phyloP scores from a whole-genome alignment of 176 grass and related monocot genomes.

The Alloteropsis semialata region DNA sequence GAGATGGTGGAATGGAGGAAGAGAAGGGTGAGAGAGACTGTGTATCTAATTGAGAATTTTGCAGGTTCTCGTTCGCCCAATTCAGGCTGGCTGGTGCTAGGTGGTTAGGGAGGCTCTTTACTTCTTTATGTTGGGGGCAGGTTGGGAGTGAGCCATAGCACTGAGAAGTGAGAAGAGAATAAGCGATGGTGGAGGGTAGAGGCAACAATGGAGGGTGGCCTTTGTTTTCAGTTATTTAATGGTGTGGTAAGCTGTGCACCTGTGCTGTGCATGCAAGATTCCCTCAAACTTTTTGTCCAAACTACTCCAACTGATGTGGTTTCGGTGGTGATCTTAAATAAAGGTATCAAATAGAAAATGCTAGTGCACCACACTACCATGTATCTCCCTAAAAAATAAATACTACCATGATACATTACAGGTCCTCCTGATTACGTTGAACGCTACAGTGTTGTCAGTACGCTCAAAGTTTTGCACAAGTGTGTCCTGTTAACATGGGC shows the following conservation, averaged over 20 bases:
- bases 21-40: not conserved
- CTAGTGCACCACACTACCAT: not conserved
- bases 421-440: not conserved
- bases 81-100: not conserved
- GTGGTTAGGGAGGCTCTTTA: constrained; percentile 12
- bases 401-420: not conserved
- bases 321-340: not conserved
- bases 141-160: constrained; percentile 15
- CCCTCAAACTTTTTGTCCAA: constrained; percentile 32
- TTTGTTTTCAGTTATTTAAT: constrained; percentile 40
- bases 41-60: not conserved
- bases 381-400: not conserved
- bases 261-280: constrained; percentile 38
- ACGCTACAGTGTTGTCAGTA: not conserved
- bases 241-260: constrained; percentile 18
- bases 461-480: not conserved
- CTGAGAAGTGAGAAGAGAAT: not conserved
- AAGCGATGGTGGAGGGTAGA: constrained; percentile 18
- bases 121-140: constrained; percentile 12
- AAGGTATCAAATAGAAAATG: not conserved
- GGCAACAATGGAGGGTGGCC: constrained; percentile 20
- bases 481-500: not conserved
- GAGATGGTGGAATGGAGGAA: not conserved
- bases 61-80: not conserved
- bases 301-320: constrained; percentile 21